A percentile compares a stretch with the other conserved stretches of the same genome.
phyloP scores from a whole-genome alignment of 345 rosid genomes.

The Aquilaria malaccensis region DNA sequence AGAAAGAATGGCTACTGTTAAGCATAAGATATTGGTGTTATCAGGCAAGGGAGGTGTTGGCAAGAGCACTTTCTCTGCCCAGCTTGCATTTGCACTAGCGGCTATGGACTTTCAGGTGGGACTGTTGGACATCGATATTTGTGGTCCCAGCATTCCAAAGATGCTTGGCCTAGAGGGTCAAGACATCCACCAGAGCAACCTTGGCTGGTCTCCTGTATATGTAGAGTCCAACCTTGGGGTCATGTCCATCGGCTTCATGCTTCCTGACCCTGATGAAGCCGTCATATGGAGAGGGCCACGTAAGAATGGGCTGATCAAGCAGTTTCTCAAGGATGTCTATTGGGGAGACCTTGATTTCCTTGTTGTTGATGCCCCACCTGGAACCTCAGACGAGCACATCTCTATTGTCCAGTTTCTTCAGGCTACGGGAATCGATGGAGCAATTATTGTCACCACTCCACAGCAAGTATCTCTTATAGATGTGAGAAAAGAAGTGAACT shows the following conservation, averaged over 20 bases:
- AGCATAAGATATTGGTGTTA: constrained; percentile 80
- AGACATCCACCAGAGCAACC: constrained; percentile 94
- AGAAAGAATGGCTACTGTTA: constrained; percentile 92
- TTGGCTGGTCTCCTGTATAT: constrained; percentile 97
- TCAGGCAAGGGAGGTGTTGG: constrained; percentile 99
- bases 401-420: constrained; percentile 89
- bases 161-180: constrained; percentile 95
- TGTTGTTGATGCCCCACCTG: constrained; percentile 93
- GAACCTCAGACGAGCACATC: constrained; percentile 96
- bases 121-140: constrained; percentile 80
- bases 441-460: constrained; percentile 88
- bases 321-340: constrained; percentile 82
- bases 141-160: constrained; percentile 97
- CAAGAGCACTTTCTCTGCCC: constrained; percentile 94
- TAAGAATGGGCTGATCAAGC: constrained; percentile 87
- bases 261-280: constrained; percentile 87
- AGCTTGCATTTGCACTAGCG: constrained; percentile 81
- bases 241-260: constrained; percentile 98
- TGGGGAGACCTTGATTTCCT: constrained; percentile 95
- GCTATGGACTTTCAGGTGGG: constrained; percentile 89
- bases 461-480: constrained; percentile 91
- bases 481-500: constrained; percentile 88
- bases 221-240: constrained; percentile 96
- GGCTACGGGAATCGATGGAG: constrained; percentile 81
- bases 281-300: constrained; percentile 98